Evolutionary conservation across 1,284 basidiomycete genomes (phyloP).

Genomic region (Heterobasidion irregulare): DNA sequence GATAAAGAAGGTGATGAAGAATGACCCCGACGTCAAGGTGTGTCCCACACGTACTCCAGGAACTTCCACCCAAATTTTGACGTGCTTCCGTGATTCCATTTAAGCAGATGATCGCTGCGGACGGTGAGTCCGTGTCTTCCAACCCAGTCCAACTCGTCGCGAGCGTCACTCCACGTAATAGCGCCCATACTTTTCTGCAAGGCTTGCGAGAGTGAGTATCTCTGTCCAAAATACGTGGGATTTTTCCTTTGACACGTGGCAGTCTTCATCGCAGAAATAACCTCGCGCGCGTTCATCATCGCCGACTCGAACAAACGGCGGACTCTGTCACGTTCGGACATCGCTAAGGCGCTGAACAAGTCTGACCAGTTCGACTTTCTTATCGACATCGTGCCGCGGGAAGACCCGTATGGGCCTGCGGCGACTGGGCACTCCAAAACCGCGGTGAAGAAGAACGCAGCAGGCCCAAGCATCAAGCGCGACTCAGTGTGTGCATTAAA

Average conservation of each 20-base stretch:
- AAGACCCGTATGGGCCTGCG: conserved; percentile 38
- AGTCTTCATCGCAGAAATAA: conserved; percentile 96
- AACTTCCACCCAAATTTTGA: not conserved
- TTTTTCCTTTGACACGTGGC: not conserved
- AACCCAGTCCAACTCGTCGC: not conserved
- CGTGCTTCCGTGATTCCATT: not conserved
- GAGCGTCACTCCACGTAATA: conserved; percentile 27
- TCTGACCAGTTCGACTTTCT: conserved; percentile 92
- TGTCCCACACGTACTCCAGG: conserved; percentile 16
- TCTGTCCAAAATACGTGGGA: not conserved
- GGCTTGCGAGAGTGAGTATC: conserved; percentile 78
- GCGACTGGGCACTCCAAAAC: conserved; percentile 8
- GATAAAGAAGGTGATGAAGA: conserved; percentile 98
- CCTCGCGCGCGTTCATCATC: conserved; percentile 87
- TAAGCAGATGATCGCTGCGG: conserved; percentile 89
- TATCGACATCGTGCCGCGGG: conserved; percentile 86
- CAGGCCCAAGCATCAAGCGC: conserved; percentile 5
- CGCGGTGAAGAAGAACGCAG: conserved; percentile 18
- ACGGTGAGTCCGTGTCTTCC: conserved; percentile 44
- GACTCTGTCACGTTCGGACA: conserved; percentile 85
- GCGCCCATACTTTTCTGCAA: conserved; percentile 93
- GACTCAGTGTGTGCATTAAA: conserved; percentile 4
- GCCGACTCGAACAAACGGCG: conserved; percentile 90
- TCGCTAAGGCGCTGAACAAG: conserved; percentile 82
- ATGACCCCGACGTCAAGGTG: conserved; percentile 92